phyloP scores from a whole-genome alignment of 164 flowering plant genomes.

The Chimonanthus praecox region DNA sequence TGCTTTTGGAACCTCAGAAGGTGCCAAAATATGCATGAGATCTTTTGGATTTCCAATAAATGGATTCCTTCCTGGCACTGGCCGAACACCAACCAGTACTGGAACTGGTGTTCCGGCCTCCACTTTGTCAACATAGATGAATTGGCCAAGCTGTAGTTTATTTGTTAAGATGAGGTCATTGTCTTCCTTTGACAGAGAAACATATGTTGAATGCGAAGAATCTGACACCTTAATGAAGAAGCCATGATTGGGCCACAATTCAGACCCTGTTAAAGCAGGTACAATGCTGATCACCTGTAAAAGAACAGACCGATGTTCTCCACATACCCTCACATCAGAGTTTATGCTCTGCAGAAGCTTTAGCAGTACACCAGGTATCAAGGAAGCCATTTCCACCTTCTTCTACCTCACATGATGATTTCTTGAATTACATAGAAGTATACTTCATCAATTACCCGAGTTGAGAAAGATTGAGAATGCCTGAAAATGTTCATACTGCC shows the following conservation, averaged over 20 bases:
- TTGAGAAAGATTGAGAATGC: not conserved
- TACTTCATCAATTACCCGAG: not conserved
- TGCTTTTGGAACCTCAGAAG: constrained; percentile 35
- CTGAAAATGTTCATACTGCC: not conserved
- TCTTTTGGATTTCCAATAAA: constrained; percentile 88
- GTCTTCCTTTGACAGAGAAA: constrained; percentile 67
- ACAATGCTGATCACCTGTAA: constrained; percentile 94
- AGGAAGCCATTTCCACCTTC: constrained; percentile 51
- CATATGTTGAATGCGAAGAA: constrained; percentile 90
- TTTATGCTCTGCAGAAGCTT: constrained; percentile 80
- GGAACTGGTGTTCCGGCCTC: constrained; percentile 85
- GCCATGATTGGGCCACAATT: constrained; percentile 89
- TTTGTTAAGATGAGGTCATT: constrained; percentile 81
- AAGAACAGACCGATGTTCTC: constrained; percentile 79
- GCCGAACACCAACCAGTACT: constrained; percentile 56
- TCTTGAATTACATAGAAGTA: not conserved
- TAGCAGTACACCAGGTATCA: constrained; percentile 79
- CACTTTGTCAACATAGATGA: constrained; percentile 70
- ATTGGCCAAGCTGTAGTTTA: constrained; percentile 86
- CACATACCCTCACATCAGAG: constrained; percentile 60
- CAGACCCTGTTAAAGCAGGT: constrained; percentile 84
- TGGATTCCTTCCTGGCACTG: constrained; percentile 75
- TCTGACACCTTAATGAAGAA: constrained; percentile 95
- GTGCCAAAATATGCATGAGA: constrained; percentile 74
- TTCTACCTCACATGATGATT: constrained; percentile 2